A percentile compares a stretch with the other conserved stretches of the same genome.
Conservation (phyloP, 83 land plant species). For the Diphasiastrum complanatum region DNA sequence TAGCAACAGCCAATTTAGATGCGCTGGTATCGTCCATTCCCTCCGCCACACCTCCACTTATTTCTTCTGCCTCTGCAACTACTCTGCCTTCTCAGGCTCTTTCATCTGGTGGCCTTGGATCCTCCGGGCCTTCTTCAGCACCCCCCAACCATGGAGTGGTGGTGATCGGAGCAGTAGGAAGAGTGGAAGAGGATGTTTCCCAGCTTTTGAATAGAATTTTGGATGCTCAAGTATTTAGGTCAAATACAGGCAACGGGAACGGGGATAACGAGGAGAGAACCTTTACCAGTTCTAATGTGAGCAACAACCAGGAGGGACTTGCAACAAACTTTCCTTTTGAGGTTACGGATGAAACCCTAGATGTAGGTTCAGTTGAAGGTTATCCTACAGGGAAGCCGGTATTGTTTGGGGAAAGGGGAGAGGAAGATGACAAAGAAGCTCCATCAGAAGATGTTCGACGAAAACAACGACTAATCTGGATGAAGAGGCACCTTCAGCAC, state of each 20-base stretch:
- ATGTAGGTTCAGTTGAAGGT: background rate
- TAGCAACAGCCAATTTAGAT: background rate
- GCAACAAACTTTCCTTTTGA: too few relatives aligned
- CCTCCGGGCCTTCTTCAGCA: conserved; percentile 12
- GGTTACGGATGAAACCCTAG: background rate
- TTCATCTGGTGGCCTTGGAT: background rate
- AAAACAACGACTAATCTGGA: background rate
- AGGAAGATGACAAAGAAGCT: background rate
- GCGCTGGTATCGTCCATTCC: conserved; percentile 4
- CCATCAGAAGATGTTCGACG: background rate
- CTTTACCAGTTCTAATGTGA: too few relatives aligned
- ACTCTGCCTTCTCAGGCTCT: background rate
- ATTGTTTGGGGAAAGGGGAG: background rate
- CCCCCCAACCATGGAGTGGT: conserved; percentile 43
- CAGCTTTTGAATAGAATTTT: conserved; percentile 69
- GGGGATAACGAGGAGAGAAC: too few relatives aligned
- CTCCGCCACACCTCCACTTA: background rate
- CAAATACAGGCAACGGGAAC: conserved; percentile 8
- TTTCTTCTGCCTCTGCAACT: background rate
- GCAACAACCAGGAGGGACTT: too few relatives aligned
- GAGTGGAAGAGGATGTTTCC: conserved; percentile 35
- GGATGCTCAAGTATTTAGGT: conserved; percentile 65
- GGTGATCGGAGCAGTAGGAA: conserved; percentile 71
- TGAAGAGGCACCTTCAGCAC: conserved; percentile 44
- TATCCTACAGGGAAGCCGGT: background rate